Percentiles rank a stretch among this genome's conserved stretches.
Conservation (phyloP, 768 basidiomycete species). For the Leccinum incarnatum region DNA sequence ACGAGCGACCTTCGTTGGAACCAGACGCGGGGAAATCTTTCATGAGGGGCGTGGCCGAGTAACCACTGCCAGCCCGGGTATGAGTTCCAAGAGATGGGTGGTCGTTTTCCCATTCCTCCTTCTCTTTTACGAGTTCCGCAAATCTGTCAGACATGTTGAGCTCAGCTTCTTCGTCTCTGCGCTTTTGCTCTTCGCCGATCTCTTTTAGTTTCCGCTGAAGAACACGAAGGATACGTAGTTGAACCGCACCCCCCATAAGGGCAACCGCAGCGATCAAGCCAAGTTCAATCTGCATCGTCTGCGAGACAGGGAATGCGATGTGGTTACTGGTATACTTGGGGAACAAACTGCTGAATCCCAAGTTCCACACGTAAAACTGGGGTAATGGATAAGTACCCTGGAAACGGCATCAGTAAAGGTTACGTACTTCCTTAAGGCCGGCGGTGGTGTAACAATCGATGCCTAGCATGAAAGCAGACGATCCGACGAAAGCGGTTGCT, state of each 20-base stretch:
- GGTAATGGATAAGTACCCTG: constrained; percentile 13
- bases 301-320: constrained; percentile 79
- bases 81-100: constrained; percentile 66
- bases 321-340: constrained; percentile 66
- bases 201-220: constrained; percentile 78
- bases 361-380: constrained; percentile 94
- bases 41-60: constrained; percentile 64
- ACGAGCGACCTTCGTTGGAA: constrained; percentile 40
- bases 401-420: not conserved
- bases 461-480: constrained; percentile 87
- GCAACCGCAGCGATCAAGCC: constrained; percentile 83
- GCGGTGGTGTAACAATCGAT: constrained; percentile 93
- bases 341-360: constrained; percentile 81
- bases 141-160: constrained; percentile 69
- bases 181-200: constrained; percentile 71
- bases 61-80: constrained; percentile 59
- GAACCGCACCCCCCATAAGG: constrained; percentile 86
- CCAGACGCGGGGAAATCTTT: constrained; percentile 58
- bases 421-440: constrained; percentile 83
- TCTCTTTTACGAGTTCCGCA: constrained; percentile 61
- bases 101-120: constrained; percentile 83
- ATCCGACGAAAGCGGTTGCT: constrained; percentile 87
- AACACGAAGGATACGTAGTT: constrained; percentile 79
- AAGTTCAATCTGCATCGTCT: constrained; percentile 91
- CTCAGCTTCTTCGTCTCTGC: constrained; percentile 74